Evolutionary conservation across 805 yeast species (phyloP), one percentile per base, ranked within the genome.

Genomic region (Yamadazyma endophytica): DNA sequence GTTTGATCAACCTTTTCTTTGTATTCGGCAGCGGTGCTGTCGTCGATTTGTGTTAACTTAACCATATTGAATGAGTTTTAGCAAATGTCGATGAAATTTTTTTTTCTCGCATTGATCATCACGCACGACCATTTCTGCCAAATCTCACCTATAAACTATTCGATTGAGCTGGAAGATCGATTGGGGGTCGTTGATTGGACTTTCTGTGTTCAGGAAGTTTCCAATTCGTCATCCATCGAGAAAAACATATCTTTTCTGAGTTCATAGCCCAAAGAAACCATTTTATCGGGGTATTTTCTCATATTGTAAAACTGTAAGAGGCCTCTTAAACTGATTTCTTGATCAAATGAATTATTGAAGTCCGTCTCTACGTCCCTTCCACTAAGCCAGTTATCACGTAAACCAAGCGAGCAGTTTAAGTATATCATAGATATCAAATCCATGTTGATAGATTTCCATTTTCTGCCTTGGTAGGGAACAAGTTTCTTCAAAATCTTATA

Each of bases 401-500:
- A 55, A 12, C 79, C 75, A 22, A 88, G 63, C 44, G 77, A 75
- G 46, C 85, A 75, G 49, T 87, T 79, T 17, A 92, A 53, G 47
- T 83, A 90, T 2, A 90, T 88, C 38, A 85, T 79, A 0, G 96
- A 86, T 4, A 90, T 84, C 27, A 92, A 65, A 43, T 89, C 96
- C 97, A 92, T 90, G 52, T 90, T 92, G 40, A 79, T 75, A 9
- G 88, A 75, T 45, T 88, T 79, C 98, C 98, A 90, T 55, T 89
- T 88, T 37, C 92, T 78, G 13, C 96, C 96, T 47, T 86, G 89
- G 58, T 82, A 86, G 0, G 97, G 96, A 1, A 88, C 79, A 30
- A 88, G 70, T 40, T 83, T 79, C 52, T 85, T 88, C 37, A 89
- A 64, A 1, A 84, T 71, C 47, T 79, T 79, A 46, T 89, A 61